phyloP scores from a whole-genome alignment of 495 filamentous ascomycete species.

The Echria macrotheca region DNA sequence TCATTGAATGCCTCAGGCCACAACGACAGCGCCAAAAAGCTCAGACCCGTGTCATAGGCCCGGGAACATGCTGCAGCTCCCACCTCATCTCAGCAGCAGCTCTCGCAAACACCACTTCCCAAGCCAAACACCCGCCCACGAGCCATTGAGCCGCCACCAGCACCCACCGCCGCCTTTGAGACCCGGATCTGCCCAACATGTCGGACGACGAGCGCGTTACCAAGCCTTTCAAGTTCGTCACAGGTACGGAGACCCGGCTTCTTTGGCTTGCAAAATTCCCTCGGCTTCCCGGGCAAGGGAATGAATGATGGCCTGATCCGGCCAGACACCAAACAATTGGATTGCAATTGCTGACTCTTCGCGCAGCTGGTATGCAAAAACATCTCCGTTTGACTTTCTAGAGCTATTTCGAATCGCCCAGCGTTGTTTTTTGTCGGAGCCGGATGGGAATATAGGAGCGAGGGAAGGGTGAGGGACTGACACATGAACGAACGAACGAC shows the following conservation, averaged over 20 bases:
- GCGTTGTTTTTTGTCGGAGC: no score
- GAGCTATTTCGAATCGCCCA: slow-evolving; percentile 8
- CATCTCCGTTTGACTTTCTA: slow-evolving; percentile 2
- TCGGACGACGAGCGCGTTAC: slow-evolving; percentile 88
- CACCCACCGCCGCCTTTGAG: slow-evolving; percentile 11
- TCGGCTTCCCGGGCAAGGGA: no score
- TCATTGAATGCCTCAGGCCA: slow-evolving; percentile 16
- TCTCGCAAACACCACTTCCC: slow-evolving; percentile 12
- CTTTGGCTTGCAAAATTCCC: slow-evolving; percentile 27
- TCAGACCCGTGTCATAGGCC: slow-evolving; percentile 11
- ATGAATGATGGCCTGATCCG: slow-evolving; percentile 32
- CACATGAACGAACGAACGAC: neutral
- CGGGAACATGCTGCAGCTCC: slow-evolving; percentile 12
- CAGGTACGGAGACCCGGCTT: slow-evolving; percentile 61
- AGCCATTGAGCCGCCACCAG: slow-evolving; percentile 13
- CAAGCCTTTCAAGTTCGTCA: slow-evolving; percentile 99
- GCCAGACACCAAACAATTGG: slow-evolving; percentile 1
- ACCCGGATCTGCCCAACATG: slow-evolving; percentile 52
- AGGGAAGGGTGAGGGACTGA: neutral
- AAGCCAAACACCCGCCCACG: slow-evolving; percentile 2
- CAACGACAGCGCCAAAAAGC: slow-evolving; percentile 11
- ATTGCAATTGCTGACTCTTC: slow-evolving; percentile 20
- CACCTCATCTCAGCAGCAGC: slow-evolving; percentile 12
- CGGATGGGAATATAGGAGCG: neutral
- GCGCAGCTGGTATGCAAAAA: slow-evolving; percentile 43